Conservation (phyloP, 2,329 filamentous ascomycete species). For the Byssochlamys sp. region DNA sequence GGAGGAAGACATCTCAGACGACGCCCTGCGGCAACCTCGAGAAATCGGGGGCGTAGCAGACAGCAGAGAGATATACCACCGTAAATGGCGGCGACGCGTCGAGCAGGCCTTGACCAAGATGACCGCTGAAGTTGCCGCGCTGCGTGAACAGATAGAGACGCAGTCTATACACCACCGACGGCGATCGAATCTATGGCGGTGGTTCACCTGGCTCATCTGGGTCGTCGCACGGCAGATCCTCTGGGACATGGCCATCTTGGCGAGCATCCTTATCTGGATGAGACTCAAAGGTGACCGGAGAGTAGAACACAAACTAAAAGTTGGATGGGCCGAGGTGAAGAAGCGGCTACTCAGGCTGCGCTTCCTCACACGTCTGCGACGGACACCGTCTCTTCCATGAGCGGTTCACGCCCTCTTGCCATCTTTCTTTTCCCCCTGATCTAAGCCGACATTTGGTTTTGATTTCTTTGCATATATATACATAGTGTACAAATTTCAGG, state of each 20-base stretch:
- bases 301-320: slow-evolving; percentile 29
- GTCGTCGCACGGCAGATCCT: slow-evolving; percentile 61
- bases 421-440: neutral
- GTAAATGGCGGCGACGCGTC: slow-evolving; percentile 69
- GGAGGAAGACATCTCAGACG: slow-evolving; percentile 21
- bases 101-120: slow-evolving; percentile 79
- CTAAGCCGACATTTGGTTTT: slow-evolving; percentile 8
- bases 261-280: slow-evolving; percentile 31
- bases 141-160: slow-evolving; percentile 79
- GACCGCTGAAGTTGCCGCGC: slow-evolving; percentile 81
- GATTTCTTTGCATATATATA: slow-evolving; percentile 3
- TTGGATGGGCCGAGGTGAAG: slow-evolving; percentile 26
- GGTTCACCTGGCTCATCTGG: slow-evolving; percentile 64
- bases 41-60: slow-evolving; percentile 7
- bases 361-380: slow-evolving; percentile 13
- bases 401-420: neutral
- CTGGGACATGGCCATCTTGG: slow-evolving; percentile 54
- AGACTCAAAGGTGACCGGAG: slow-evolving; percentile 33
- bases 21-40: slow-evolving; percentile 1
- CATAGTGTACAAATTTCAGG: neutral
- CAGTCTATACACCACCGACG: slow-evolving; percentile 62
- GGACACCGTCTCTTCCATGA: slow-evolving; percentile 18
- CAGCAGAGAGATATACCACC: slow-evolving; percentile 25
- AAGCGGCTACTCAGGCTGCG: slow-evolving; percentile 20
- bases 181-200: slow-evolving; percentile 56